Conservation (phyloP, 1,284 basidiomycete species). For the Schizophyllum amplum region DNA sequence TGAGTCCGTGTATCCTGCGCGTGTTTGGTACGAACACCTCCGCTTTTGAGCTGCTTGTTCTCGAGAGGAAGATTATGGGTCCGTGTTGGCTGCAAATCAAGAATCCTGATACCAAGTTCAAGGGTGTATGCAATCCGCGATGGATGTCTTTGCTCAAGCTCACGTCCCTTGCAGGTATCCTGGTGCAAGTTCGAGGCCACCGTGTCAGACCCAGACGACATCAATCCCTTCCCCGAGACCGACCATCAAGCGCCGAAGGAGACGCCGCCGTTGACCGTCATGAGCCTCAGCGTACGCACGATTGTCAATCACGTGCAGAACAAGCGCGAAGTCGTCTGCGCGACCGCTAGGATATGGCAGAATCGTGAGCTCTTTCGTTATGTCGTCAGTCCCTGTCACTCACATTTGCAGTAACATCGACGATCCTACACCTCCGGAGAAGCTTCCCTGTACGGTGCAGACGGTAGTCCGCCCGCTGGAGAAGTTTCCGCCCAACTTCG, state of each 20-base stretch:
- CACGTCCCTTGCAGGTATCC: conserved; percentile 53
- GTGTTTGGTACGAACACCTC: conserved; percentile 92
- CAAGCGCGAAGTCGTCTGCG: conserved; percentile 88
- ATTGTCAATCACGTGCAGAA: conserved; percentile 94
- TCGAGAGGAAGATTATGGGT: conserved; percentile 98
- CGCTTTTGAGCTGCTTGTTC: conserved; percentile 90
- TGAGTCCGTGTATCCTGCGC: conserved; percentile 78
- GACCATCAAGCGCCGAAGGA: conserved; percentile 73
- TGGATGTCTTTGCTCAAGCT: conserved; percentile 2
- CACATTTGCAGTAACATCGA: no score
- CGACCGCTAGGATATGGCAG: conserved; percentile 82
- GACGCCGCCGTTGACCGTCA: conserved; percentile 83
- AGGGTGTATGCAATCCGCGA: conserved; percentile 51
- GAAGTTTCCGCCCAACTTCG: conserved; percentile 83
- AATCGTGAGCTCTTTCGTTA: conserved; percentile 53
- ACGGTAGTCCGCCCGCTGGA: conserved; percentile 94
- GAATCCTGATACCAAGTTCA: conserved; percentile 62
- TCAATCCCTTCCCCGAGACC: conserved; percentile 76
- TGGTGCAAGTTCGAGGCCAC: conserved; percentile 98
- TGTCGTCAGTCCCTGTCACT: no score
- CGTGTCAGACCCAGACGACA: conserved; percentile 80
- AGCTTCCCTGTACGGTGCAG: conserved; percentile 75
- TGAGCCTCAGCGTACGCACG: conserved; percentile 85
- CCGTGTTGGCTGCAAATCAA: conserved; percentile 95
- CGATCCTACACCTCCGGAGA: conserved; percentile 82